Evolutionary conservation across 116 monocot species (phyloP), one percentile per base, ranked within the genome.

Genomic region (Zostera marina): DNA sequence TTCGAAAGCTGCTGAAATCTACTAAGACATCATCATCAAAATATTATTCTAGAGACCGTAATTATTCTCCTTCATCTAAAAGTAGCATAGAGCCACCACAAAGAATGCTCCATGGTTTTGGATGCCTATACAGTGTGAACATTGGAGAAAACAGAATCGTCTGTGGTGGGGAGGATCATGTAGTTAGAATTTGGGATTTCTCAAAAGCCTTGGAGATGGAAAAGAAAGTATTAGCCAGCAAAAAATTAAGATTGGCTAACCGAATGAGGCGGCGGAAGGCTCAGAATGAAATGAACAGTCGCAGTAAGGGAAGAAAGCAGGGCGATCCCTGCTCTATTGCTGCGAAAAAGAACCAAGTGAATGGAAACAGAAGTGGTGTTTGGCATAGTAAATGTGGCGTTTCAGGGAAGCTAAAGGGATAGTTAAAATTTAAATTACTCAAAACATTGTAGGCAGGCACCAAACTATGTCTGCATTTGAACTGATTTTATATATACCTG

Each of bases 121-220:
- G 77, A 5, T 65, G 77, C 56, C 62, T 82, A 38, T 94, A 75
- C 66, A 72, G 85, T 23, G 79, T 94, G 8, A 77, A 56, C 19
- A 65, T 88, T 53, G 85, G 85, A 55, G 73, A 56, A 17, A 84
- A 94, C 59, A 84, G 88, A 73, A 85, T 94, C 58, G 73, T 88
- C 0, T 94, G 75, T 68, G 88, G 79, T 22, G 88, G 94, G n/a
- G 94, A 94, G 42, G 84, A 77, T 14, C 82, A 88, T 22, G 52
- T 74, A 4, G 81, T 94, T 6, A 84, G 78, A 63, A 69, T 94
- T 47, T 94, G 94, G 94, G 71, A 94, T 66, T 94, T 94, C 73
- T 81, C 88, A 17, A 72, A 79, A 39, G 94, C 94, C 16, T 26
- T 94, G 24, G 88, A 88, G 71, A 79, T 80, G 48, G 94, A 82